phyloP scores from a whole-genome alignment of 345 rosid genomes.

The Turritis glabra region DNA sequence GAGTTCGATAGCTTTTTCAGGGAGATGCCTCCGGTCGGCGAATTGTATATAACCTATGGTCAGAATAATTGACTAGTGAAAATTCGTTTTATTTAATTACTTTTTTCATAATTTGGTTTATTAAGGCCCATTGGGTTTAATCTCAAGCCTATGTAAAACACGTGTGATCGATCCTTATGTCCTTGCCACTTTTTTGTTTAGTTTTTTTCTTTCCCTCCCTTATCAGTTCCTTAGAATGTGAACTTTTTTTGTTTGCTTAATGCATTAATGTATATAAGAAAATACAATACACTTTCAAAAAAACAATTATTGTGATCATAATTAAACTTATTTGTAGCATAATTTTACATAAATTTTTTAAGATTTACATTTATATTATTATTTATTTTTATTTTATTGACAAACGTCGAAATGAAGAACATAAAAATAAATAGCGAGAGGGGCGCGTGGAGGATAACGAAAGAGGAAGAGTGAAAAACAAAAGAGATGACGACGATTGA shows the following conservation, averaged over 20 bases:
- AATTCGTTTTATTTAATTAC: neutral
- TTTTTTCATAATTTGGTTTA: neutral
- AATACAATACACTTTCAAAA: neutral
- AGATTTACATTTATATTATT: neutral
- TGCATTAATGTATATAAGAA: neutral
- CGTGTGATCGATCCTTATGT: neutral
- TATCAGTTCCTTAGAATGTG: neutral
- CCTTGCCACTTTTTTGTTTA: neutral
- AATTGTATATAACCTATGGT: constrained; percentile 36
- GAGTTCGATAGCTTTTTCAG: constrained; percentile 49
- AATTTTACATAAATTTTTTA: neutral
- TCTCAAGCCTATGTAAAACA: constrained; percentile 4
- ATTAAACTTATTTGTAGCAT: neutral
- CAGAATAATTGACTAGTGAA: constrained; percentile 9
- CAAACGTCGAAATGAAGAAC: neutral
- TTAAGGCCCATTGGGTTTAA: constrained; percentile 32
- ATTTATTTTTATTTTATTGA: no score
- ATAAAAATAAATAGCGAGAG: neutral
- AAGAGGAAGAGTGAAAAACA: constrained; percentile 17
- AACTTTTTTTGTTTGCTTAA: neutral
- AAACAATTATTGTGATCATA: no score
- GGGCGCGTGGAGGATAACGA: constrained; percentile 13
- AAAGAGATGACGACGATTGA: constrained; percentile 10
- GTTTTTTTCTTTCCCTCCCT: no score
- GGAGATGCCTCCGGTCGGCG: constrained; percentile 48